These are phyloP conservation scores for Platanthera guangdongensis DNA, from an alignment of 106 monocot species.

Conservation along the genomic window DNA sequence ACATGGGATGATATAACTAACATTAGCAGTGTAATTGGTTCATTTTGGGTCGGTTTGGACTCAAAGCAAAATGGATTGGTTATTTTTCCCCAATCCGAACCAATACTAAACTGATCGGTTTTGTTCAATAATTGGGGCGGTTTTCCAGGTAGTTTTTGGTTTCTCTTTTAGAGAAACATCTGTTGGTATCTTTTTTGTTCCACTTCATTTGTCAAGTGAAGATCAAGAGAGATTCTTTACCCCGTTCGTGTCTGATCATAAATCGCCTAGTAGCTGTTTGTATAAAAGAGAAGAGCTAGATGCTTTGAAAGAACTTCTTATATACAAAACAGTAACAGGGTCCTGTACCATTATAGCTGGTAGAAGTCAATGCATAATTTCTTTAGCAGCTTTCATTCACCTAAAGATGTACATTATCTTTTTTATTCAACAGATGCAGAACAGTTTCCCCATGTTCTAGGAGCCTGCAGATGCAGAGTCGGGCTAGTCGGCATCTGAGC, in stretches of 20 bases:
- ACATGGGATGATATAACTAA: no score
- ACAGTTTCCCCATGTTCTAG: conserved; percentile 61
- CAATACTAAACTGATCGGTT: no score
- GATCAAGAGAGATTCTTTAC: conserved; percentile 68
- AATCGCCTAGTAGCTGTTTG: conserved; percentile 19
- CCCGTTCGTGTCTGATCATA: conserved; percentile 61
- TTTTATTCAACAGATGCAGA: conserved; percentile 33
- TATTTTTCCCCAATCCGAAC: no score
- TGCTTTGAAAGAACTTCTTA: conserved; percentile 66
- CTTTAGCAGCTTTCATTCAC: conserved; percentile 70
- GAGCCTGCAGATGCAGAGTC: conserved; percentile 11
- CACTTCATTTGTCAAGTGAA: conserved; percentile 53
- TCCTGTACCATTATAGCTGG: conserved; percentile 51
- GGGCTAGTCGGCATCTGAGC: no score
- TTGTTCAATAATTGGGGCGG: no score
- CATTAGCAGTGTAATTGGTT: no score
- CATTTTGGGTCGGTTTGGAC: no score
- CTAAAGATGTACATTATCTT: conserved; percentile 56
- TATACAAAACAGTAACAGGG: conserved; percentile 67
- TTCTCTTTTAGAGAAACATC: conserved; percentile 14
- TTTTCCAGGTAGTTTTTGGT: no score
- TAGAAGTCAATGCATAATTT: conserved; percentile 51
- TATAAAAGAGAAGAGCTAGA: conserved; percentile 84
- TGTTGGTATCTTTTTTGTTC: conserved; percentile 51
- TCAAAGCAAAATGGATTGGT: no score